Base-by-base conservation (phyloP, 495 filamentous ascomycete genomes). In the Neurospora discreta region DNA sequence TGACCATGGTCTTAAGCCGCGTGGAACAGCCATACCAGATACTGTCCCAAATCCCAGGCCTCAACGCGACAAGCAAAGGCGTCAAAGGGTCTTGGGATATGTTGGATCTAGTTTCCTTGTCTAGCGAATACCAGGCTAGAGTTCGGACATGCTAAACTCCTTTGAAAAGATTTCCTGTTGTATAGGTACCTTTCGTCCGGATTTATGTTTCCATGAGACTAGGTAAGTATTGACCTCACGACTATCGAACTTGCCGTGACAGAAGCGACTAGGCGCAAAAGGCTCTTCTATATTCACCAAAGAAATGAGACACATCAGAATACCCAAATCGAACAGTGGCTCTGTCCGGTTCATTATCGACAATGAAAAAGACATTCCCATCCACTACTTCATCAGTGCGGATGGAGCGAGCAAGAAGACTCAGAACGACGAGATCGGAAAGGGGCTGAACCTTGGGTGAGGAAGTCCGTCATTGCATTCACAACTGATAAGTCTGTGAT, bases 21-120 rank as follows among this genome's bases (percentile, higher is more conserved):
- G 6, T 46, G n/a, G 44, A 13, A 2, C 3, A 0, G 1, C 2
- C 2, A 10, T 46, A 1, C 0, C 23, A 13, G 9, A 0, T 46
- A 13, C 9, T 46, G 10, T 46, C 44, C 3, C 3, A 23, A 46
- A 23, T 23, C 9, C 0, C 10, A 46, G n/a, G 44, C 44, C 9
- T 46, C 4, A 1, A 23, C 2, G 5, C 11, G 44, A 2, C 1
- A 46, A 11, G n/a, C 23, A 10, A 46, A 46, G n/a, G 44, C 10
- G 43, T 46, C n/a, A 46, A 5, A 20, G 1, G 3, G n/a, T 20
- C n/a, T 20, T 46, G 3, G 18, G 3, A 43, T 18, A 7, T 43
- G 1, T 43, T 4, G 18, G 18, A 5, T n/a, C 3, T 43, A n/a
- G 8, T 9, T 2, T n/a, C 42, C 10, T 8, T n/a, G 3, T n/a